Evolutionary conservation across 2,329 filamentous ascomycete species (phyloP).

Genomic region (Alternaria metachromatica): DNA sequence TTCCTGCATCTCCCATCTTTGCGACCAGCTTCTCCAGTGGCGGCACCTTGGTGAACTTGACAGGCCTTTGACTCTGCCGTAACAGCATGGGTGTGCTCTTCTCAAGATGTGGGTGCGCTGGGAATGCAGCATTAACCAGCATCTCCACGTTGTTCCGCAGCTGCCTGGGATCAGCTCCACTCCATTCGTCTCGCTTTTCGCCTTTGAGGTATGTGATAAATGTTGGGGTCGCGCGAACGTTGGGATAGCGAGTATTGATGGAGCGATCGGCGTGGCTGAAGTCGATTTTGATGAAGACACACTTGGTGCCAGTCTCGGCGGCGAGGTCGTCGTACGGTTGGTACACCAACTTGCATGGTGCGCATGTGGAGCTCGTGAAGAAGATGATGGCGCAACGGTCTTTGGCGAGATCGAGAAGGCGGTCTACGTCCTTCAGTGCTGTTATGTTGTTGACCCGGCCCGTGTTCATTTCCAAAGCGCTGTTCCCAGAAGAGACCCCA

Average conservation of each 20-base stretch:
- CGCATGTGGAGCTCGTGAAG: constrained; percentile 88
- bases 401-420: constrained; percentile 64
- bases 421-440: constrained; percentile 66
- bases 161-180: constrained; percentile 72
- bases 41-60: constrained; percentile 78
- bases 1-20: constrained; percentile 74
- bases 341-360: constrained; percentile 83
- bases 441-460: constrained; percentile 68
- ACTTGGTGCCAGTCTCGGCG: constrained; percentile 71
- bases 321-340: constrained; percentile 83
- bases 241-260: constrained; percentile 66
- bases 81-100: constrained; percentile 75
- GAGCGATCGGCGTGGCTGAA: constrained; percentile 69
- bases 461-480: constrained; percentile 27
- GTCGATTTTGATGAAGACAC: constrained; percentile 82
- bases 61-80: constrained; percentile 68
- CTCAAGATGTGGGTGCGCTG: constrained; percentile 75
- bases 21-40: constrained; percentile 80
- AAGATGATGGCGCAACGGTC: constrained; percentile 81
- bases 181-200: constrained; percentile 79
- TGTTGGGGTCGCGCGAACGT: constrained; percentile 80
- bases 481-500: constrained; percentile 12
- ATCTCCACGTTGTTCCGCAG: constrained; percentile 76
- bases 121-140: constrained; percentile 76
- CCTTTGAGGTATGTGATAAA: constrained; percentile 86